phyloP scores from a whole-genome alignment of 108 stramenopile genomes.

The Nitzschia sp. region DNA sequence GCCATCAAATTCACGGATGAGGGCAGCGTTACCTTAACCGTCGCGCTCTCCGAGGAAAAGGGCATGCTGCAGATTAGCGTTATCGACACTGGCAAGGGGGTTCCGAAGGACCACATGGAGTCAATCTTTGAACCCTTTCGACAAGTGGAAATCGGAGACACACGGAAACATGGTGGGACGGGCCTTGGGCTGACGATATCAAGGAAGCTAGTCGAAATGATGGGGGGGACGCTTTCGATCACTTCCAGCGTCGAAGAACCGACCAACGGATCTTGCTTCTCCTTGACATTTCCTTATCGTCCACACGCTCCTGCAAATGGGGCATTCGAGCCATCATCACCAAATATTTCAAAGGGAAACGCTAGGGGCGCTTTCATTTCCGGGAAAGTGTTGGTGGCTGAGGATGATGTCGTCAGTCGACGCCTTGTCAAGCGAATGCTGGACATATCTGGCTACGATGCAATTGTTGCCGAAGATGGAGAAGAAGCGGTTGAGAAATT shows the following conservation, averaged over 20 bases:
- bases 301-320: not conserved
- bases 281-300: slow-evolving; percentile 10
- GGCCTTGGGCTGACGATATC: slow-evolving; percentile 30
- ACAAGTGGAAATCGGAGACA: slow-evolving; percentile 23
- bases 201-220: slow-evolving; percentile 25
- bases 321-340: not conserved
- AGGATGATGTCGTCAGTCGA: slow-evolving; percentile 40
- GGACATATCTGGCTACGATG: slow-evolving; percentile 24
- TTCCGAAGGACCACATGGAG: slow-evolving; percentile 24
- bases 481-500: slow-evolving; percentile 22
- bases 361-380: not conserved
- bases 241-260: not conserved
- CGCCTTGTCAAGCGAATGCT: slow-evolving; percentile 30
- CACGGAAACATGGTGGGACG: slow-evolving; percentile 27
- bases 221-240: slow-evolving; percentile 18
- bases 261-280: slow-evolving; percentile 10
- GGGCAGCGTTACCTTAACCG: slow-evolving; percentile 6
- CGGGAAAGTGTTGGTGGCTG: slow-evolving; percentile 33
- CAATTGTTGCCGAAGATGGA: slow-evolving; percentile 37
- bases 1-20: slow-evolving; percentile 44
- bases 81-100: slow-evolving; percentile 36
- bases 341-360: not conserved
- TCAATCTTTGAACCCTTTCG: slow-evolving; percentile 37
- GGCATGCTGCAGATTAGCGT: slow-evolving; percentile 27
- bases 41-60: slow-evolving; percentile 4